These are phyloP conservation scores for Elaeagnus macrophylla DNA, from an alignment of 306 rosid genomes.

Conservation along the genomic window DNA sequence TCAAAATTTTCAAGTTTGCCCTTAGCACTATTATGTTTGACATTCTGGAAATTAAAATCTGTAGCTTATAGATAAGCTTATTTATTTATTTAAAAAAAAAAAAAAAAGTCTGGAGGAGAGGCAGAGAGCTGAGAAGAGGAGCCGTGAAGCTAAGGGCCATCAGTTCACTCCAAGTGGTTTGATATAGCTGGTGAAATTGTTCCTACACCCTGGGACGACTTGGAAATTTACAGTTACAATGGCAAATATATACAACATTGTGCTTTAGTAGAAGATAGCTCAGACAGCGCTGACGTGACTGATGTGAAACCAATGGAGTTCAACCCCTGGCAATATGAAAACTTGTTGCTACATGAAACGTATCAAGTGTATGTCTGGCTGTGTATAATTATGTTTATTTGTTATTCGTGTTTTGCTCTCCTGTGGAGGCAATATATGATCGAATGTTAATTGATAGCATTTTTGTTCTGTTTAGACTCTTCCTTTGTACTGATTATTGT, in stretches of 20 bases:
- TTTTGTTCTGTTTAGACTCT: too few relatives aligned
- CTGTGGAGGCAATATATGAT: too few relatives aligned
- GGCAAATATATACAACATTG: constrained; percentile 58
- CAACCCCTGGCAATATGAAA: constrained; percentile 84
- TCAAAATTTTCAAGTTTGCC: neutral
- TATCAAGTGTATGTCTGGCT: too few relatives aligned
- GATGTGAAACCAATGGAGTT: constrained; percentile 48
- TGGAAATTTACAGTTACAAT: constrained; percentile 75
- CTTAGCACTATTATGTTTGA: neutral
- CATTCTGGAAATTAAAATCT: too few relatives aligned
- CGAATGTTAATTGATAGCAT: too few relatives aligned
- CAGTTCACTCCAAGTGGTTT: constrained; percentile 69
- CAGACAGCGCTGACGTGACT: constrained; percentile 27
- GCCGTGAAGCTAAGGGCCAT: constrained; percentile 47
- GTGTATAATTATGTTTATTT: too few relatives aligned
- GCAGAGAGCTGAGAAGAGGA: constrained; percentile 82
- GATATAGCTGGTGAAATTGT: constrained; percentile 66
- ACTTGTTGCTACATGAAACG: constrained; percentile 39
- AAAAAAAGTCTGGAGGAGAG: constrained; percentile 93
- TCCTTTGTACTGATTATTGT: too few relatives aligned
- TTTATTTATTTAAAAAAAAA: constrained; percentile 9
- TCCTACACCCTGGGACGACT: constrained; percentile 88
- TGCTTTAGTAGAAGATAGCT: constrained; percentile 36
- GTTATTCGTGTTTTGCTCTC: too few relatives aligned
- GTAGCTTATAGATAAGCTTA: too few relatives aligned